Conservation (phyloP, 192 early-diverging fungal species). For the Coemansia sp. region DNA sequence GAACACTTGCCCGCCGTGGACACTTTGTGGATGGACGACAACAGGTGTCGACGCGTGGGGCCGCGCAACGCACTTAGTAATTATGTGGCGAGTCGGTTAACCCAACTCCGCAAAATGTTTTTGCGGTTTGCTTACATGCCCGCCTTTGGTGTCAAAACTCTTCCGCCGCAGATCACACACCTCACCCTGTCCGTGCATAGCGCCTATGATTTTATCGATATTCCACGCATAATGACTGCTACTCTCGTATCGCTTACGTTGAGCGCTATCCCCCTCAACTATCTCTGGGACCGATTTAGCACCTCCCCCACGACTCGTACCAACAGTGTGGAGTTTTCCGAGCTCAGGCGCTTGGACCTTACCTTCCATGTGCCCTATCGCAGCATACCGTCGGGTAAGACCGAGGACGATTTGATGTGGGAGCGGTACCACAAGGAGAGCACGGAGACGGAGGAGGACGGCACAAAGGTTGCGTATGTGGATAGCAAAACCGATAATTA, state of each 20-base stretch:
- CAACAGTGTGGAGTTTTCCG: slow-evolving; percentile 20
- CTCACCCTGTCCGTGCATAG: slow-evolving; percentile 25
- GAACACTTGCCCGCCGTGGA: slow-evolving; percentile 15
- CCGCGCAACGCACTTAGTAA: slow-evolving; percentile 32
- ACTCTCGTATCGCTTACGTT: slow-evolving; percentile 27
- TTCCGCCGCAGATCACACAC: slow-evolving; percentile 41
- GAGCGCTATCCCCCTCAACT: slow-evolving; percentile 29
- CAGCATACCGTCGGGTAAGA: slow-evolving; percentile 30
- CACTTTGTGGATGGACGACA: slow-evolving; percentile 26
- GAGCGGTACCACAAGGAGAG: slow-evolving; percentile 23
- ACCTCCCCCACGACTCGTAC: too few species aligned
- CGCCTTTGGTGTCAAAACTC: slow-evolving; percentile 34
- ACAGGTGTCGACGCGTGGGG: slow-evolving; percentile 22
- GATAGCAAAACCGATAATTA: background rate
- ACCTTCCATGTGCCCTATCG: slow-evolving; percentile 41
- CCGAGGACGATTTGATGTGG: slow-evolving; percentile 34
- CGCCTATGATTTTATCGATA: slow-evolving; percentile 33
- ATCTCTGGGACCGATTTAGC: slow-evolving; percentile 44
- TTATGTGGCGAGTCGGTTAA: slow-evolving; percentile 20
- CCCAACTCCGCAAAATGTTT: slow-evolving; percentile 11
- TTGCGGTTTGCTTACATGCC: slow-evolving; percentile 35
- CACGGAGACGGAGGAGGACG: background rate
- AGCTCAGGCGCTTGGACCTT: slow-evolving; percentile 21
- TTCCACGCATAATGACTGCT: slow-evolving; percentile 33
- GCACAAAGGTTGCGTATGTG: background rate